Base-by-base conservation (phyloP, 176 grass and related monocot genomes). In the Carex cristatella region DNA sequence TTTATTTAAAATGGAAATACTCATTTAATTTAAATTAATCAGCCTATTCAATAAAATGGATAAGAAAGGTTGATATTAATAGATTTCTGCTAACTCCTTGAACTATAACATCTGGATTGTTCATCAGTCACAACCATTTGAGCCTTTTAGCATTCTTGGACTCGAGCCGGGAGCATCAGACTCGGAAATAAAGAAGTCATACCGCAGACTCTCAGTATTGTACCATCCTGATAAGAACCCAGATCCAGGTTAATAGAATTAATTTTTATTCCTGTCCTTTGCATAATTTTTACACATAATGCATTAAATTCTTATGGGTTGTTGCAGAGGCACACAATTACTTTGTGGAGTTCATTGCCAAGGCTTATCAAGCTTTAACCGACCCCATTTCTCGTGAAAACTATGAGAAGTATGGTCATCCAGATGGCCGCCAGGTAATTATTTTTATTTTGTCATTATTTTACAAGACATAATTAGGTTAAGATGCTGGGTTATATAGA, bases 141-240 rank as follows among this genome's bases (percentile, higher is more conserved):
- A 99, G 87, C 96, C 96, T 44, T 99, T 92, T 79, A 99, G 86
- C 76, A 99, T 99, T 88, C 96, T 99, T 87, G 96, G 93, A 86
- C 83, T 99, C 60, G 96, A 95, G 81, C 16, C 93, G 18, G 93
- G 93, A 62, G 96, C 86, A 84, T 94, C 87, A 18, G 96, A 99
- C 0, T 89, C 91, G 23, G 93, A 99, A 53, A 95, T 99, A 82
- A 99, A 92, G 81, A 99, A 99, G 84, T 92, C 96, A 2, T 99
- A 99, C 55, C 88, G 96, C 84, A 95, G 88, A 65, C 93, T 99
- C 49, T 99, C 96, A 79, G 94, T 99, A 86, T 73, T 92, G 76
- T 99, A 99, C 73, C 96, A 99, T 88, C 96, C 96, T 84, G 96
- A 99, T 85, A 99, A 99, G 91, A 99, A 99, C 90, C 96, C 96